Percentiles rank a stretch among this genome's conserved stretches.
These are phyloP conservation scores for Lepraria neglecta DNA, from an alignment of 495 filamentous ascomycete species.

Conservation along the genomic window DNA sequence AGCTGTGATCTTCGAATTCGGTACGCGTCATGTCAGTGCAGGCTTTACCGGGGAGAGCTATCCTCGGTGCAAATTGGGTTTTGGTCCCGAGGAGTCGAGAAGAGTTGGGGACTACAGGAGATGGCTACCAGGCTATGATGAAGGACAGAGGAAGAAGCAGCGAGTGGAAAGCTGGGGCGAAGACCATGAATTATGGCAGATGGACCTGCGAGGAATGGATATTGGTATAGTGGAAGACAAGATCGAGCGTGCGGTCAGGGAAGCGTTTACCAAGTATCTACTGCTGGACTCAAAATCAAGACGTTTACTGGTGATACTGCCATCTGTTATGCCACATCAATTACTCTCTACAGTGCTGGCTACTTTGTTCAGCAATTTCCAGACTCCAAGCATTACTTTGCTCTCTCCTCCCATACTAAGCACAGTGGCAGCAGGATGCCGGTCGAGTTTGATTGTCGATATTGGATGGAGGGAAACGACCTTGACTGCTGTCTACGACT, in stretches of 20 bases:
- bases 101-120: conserved; percentile 75
- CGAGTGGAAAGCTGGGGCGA: conserved; percentile 55
- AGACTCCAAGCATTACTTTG: conserved; percentile 73
- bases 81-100: conserved; percentile 66
- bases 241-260: conserved; percentile 74
- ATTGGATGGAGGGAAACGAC: conserved; percentile 87
- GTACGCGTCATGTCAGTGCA: conserved; percentile 67
- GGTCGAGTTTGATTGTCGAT: conserved; percentile 76
- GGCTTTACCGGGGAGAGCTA: conserved; percentile 77
- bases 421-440: conserved; percentile 70
- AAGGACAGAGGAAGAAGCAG: conserved; percentile 39
- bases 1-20: conserved; percentile 73
- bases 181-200: conserved; percentile 73
- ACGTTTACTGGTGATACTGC: conserved; percentile 62
- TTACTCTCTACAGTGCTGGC: conserved; percentile 68
- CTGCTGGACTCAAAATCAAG: conserved; percentile 66
- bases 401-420: conserved; percentile 66
- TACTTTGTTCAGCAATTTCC: conserved; percentile 71
- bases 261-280: conserved; percentile 79
- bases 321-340: conserved; percentile 70
- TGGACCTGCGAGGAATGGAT: conserved; percentile 65
- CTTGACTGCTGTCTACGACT: conserved; percentile 79
- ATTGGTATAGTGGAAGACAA: conserved; percentile 79
- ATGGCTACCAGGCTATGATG: conserved; percentile 54
- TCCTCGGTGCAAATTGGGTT: conserved; percentile 66